phyloP scores from a whole-genome alignment of 2,329 filamentous ascomycete species.

The Neonectria neomacrospora region DNA sequence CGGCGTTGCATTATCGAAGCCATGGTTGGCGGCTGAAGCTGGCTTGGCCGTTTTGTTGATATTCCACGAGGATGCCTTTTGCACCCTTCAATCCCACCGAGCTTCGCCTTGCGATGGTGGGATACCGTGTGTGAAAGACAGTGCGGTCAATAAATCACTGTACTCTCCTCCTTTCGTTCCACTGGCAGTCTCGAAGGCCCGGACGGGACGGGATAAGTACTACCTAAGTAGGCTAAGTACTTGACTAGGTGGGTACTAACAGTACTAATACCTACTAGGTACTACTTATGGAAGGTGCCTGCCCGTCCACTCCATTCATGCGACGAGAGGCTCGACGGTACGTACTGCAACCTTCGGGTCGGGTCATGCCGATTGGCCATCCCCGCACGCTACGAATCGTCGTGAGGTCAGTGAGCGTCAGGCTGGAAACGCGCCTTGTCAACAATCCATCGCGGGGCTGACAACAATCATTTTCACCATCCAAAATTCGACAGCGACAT shows the following conservation, averaged over 20 bases:
- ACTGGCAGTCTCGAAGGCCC: too few species aligned
- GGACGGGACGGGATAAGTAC: too few species aligned
- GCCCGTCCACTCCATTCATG: too few species aligned
- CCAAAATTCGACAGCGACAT: conserved; percentile 26
- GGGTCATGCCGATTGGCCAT: conserved; percentile 41
- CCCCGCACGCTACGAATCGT: conserved; percentile 12
- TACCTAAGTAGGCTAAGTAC: too few species aligned
- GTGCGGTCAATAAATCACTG: conserved; percentile 26
- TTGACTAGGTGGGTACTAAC: too few species aligned
- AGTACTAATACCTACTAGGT: too few species aligned
- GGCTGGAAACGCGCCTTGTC: conserved; percentile 39
- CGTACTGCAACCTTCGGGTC: conserved; percentile 36
- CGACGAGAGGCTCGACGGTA: conserved; percentile 30
- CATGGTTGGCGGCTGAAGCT: conserved; percentile 45
- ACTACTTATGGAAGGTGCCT: too few species aligned
- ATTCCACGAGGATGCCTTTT: conserved; percentile 29
- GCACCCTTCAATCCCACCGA: conserved; percentile 32
- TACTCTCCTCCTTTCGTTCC: conserved; percentile 33
- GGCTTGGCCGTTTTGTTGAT: conserved; percentile 30
- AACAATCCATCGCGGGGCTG: conserved; percentile 30
- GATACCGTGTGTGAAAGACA: conserved; percentile 36
- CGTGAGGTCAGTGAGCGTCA: conserved; percentile 41
- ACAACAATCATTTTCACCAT: conserved; percentile 2
- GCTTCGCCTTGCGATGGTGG: conserved; percentile 36
- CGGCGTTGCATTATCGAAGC: conserved; percentile 66